These are phyloP conservation scores for Aspergillus kassunensis DNA, from an alignment of 495 filamentous ascomycete species.

Conservation along the genomic window DNA sequence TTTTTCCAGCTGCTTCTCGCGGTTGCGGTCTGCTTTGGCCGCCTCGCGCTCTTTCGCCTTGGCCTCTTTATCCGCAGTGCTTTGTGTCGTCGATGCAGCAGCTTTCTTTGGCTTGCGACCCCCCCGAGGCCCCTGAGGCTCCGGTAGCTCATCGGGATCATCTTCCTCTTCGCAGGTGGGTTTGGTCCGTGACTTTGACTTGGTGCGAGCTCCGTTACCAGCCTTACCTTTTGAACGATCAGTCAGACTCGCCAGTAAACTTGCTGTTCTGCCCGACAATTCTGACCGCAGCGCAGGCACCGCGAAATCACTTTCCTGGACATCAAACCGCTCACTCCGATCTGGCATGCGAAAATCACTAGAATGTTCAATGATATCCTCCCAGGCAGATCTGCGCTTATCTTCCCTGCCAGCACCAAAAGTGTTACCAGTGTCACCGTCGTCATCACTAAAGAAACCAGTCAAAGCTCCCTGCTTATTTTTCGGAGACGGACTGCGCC, in stretches of 20 bases:
- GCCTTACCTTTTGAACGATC: conserved; percentile 6
- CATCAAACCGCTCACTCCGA: conserved; percentile 25
- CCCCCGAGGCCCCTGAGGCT: conserved; percentile 18
- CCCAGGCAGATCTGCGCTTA: not conserved
- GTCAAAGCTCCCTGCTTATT: conserved; percentile 16
- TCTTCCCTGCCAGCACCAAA: not conserved
- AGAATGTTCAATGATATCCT: conserved; percentile 37
- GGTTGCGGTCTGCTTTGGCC: conserved; percentile 44
- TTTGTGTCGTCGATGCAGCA: conserved; percentile 30
- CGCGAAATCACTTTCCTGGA: conserved; percentile 1
- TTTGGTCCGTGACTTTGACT: conserved; percentile 5
- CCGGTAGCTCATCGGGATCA: conserved; percentile 23
- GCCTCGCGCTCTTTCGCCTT: conserved; percentile 50
- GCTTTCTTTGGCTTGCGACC: not conserved
- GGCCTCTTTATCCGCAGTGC: conserved; percentile 47
- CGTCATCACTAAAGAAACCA: conserved; percentile 26
- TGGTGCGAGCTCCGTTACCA: not conserved
- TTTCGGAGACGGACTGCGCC: not conserved
- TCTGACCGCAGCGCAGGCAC: conserved; percentile 17
- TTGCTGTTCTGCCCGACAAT: conserved; percentile 37
- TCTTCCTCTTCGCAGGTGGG: conserved; percentile 11
- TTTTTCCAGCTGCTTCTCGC: conserved; percentile 42
- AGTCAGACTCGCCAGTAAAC: conserved; percentile 32
- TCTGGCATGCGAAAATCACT: conserved; percentile 35
- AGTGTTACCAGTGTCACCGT: conserved; percentile 8